Base-by-base conservation (phyloP, 371 early-diverging fungal genomes). In the Rhizopus microsporus region DNA sequence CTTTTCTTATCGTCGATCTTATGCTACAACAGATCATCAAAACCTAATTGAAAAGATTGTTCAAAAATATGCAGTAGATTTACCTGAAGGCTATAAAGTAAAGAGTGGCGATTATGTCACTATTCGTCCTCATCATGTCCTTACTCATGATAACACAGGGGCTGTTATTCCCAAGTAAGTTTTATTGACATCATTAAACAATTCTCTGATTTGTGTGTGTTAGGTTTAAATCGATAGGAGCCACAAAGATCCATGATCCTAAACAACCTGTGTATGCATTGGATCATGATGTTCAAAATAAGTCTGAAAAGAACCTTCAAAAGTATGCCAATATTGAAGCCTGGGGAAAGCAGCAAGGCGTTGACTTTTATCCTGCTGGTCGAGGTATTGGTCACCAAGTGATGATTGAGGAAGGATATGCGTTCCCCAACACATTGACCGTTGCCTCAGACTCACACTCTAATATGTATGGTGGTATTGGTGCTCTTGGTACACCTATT, bases 391-490 rank as follows among this genome's bases (percentile, higher is more conserved):
- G 96, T 33, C 98, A 97, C 60, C 98, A 97, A 74, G 88, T 95
- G 61, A 88, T 96, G 84, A 87, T 96, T 49, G 98, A 97, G 69
- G 95, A 96, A 69, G 96, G 96, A 13, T 95, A 96, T 62, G 94
- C 95, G 2, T 92, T 93, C 72, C 98, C 98, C 4, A 75, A 85
- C 55, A 89, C 95, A 7, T 72, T 97, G 72, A 92, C 94, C 3
- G 96, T 97, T 3, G 98, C 96, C 2, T 95, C 95, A 2, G 98
- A 97, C 70, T 97, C 98, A 4, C 98, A 97, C 67, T 95, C 98
- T 13, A 97, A 97, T 76, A 96, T 96, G 93, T 97, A 97, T 72
- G 98, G 98, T 48, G 98, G 96, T 60, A 83, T 93, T 54, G 96
- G 96, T 42, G 85, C 89, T 23, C 77, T 97, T 17, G 98, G 98